Conservation (phyloP, 768 basidiomycete genomes). For the Boletus subparvulus region DNA sequence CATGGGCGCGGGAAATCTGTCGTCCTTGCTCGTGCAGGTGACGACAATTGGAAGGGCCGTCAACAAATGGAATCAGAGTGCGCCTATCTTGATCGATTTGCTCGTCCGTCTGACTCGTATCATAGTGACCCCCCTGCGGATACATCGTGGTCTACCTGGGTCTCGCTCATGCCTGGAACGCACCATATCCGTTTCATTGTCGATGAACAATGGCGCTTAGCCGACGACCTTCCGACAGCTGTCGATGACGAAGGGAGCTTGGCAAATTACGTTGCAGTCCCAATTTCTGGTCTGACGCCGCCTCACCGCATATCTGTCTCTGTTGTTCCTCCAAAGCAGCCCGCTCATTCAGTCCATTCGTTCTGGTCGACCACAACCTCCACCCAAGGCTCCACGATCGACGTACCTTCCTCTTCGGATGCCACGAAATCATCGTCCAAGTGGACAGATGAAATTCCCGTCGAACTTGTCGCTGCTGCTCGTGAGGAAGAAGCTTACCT, state of each 20-base stretch:
- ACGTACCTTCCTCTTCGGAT: conserved; percentile 26
- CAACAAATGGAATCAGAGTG: conserved; percentile 64
- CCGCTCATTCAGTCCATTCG: conserved; percentile 33
- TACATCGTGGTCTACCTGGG: conserved; percentile 37
- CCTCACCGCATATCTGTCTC: conserved; percentile 35
- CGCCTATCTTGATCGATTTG: conserved; percentile 28
- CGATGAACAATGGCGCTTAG: conserved; percentile 82
- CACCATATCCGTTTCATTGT: conserved; percentile 95
- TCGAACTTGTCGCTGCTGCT: conserved; percentile 75
- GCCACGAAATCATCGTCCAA: conserved; percentile 32
- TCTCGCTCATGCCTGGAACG: conserved; percentile 78
- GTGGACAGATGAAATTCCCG: conserved; percentile 83
- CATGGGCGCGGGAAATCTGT: conserved; percentile 62
- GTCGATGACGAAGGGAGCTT: conserved; percentile 93
- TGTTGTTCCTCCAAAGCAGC: conserved; percentile 31
- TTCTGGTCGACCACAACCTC: conserved; percentile 45
- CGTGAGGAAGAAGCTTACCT: conserved; percentile 81
- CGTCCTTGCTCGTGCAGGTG: conserved; percentile 67
- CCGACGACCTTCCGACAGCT: conserved; percentile 78
- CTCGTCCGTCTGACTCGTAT: conserved; percentile 16
- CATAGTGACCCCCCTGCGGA: conserved; percentile 34
- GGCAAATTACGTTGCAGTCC: conserved; percentile 83
- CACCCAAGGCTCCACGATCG: conserved; percentile 32
- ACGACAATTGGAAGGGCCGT: conserved; percentile 74
- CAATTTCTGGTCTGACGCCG: conserved; percentile 34